Conservation (phyloP, 2,329 filamentous ascomycete genomes). For the Botryotinia convoluta region DNA sequence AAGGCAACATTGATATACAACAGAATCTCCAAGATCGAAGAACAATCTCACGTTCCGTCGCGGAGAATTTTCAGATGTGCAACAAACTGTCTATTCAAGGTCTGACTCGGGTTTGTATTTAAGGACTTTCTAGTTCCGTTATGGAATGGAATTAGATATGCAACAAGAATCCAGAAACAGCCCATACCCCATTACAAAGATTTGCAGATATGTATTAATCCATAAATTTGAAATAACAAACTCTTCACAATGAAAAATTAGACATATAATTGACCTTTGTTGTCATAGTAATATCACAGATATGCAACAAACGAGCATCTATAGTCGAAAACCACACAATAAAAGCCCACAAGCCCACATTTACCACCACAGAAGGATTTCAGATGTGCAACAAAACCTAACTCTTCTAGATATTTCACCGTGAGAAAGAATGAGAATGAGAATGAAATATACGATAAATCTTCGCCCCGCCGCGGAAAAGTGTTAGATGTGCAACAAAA, state of each 20-base stretch:
- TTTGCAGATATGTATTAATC: no score
- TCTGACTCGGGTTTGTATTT: no score
- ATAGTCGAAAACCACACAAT: no score
- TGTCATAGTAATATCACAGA: no score
- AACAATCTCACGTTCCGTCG: not conserved
- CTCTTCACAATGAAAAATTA: no score
- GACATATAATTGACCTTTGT: no score
- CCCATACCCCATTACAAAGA: not conserved
- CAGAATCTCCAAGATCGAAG: rapidly evolving
- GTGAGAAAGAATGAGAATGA: not conserved
- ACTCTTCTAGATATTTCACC: not conserved
- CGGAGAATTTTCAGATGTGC: not conserved
- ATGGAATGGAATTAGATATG: not conserved
- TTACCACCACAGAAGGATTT: not conserved
- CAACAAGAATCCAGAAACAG: no score
- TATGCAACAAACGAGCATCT: no score
- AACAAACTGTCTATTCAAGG: not conserved
- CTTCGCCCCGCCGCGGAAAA: not conserved
- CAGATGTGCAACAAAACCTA: not conserved
- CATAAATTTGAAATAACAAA: rapidly evolving
- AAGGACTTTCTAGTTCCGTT: not conserved
- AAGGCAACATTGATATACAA: not conserved
- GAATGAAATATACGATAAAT: not conserved
- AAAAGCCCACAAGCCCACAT: rapidly evolving
- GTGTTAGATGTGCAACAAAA: not conserved